Evolutionary conservation across 2,329 filamentous ascomycete genomes (phyloP).

Genomic region (Aulographum hederae): DNA sequence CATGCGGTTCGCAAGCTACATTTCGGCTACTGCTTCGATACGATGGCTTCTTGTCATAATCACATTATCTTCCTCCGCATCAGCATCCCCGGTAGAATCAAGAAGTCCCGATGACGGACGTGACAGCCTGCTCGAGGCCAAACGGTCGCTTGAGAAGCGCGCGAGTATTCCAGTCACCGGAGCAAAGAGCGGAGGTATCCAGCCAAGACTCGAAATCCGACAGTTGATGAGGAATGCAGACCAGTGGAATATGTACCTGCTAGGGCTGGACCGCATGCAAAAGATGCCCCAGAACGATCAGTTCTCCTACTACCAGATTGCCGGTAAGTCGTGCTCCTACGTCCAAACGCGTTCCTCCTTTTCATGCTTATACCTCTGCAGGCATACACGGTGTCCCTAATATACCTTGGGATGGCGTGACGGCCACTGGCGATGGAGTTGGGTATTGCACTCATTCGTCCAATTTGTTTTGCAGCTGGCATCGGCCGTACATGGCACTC

Average conservation of each 20-base stretch:
- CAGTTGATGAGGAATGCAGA: constrained; percentile 42
- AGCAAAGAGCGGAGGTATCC: constrained; percentile 7
- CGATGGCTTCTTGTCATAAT: no score
- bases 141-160: no score
- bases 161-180: no score
- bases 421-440: constrained; percentile 24
- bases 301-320: constrained; percentile 60
- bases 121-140: no score
- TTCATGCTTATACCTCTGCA: no score
- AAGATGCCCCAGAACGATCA: constrained; percentile 40
- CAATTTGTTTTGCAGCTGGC: constrained; percentile 67
- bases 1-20: no score
- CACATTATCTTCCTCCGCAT: no score
- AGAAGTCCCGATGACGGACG: no score
- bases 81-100: no score
- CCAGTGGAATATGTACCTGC: constrained; percentile 58
- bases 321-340: constrained; percentile 33
- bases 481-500: constrained; percentile 57
- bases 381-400: constrained; percentile 63
- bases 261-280: constrained; percentile 56
- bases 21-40: no score
- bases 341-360: no score
- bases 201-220: constrained; percentile 45
- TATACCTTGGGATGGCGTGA: constrained; percentile 33
- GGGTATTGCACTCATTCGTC: constrained; percentile 69